Evolutionary conservation across 257 asterid species (phyloP).

Genomic region (Solanum habrochaites): DNA sequence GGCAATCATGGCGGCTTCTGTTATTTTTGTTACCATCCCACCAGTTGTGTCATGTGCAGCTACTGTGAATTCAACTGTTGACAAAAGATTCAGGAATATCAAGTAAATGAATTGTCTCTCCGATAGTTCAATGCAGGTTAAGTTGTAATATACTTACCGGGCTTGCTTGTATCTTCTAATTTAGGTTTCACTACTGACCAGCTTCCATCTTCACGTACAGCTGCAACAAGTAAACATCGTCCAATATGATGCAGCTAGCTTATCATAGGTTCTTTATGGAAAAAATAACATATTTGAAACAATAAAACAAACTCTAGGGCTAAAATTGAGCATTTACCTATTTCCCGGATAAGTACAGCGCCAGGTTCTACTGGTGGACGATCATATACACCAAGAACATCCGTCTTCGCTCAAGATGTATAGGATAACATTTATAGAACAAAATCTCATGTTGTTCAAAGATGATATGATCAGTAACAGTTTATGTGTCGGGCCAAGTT

Average conservation of each 20-base stretch:
- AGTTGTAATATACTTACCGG: conserved; percentile 28
- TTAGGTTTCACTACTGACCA: conserved; percentile 75
- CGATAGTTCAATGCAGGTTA: not conserved
- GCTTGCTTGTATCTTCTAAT: conserved; percentile 32
- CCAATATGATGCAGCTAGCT: not conserved
- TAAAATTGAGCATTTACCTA: conserved; percentile 31
- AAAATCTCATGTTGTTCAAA: not conserved
- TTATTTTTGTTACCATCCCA: conserved; percentile 85
- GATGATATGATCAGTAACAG: not conserved
- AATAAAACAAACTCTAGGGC: not conserved
- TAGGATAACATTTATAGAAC: conserved; percentile 23
- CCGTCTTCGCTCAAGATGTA: conserved; percentile 47
- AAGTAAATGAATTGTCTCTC: not conserved
- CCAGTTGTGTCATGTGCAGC: conserved; percentile 96
- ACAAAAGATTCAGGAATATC: not conserved
- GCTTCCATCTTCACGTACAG: conserved; percentile 81
- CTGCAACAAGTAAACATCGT: conserved; percentile 20
- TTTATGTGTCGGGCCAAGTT: not conserved
- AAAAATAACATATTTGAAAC: not conserved
- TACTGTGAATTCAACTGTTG: conserved; percentile 64
- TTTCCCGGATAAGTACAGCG: conserved; percentile 75
- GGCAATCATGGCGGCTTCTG: conserved; percentile 96
- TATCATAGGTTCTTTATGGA: not conserved
- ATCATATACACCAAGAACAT: conserved; percentile 82
- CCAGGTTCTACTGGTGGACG: conserved; percentile 83